Evolutionary conservation across 2,329 filamentous ascomycete species (phyloP).

Genomic region (Rutstroemia sp.): DNA sequence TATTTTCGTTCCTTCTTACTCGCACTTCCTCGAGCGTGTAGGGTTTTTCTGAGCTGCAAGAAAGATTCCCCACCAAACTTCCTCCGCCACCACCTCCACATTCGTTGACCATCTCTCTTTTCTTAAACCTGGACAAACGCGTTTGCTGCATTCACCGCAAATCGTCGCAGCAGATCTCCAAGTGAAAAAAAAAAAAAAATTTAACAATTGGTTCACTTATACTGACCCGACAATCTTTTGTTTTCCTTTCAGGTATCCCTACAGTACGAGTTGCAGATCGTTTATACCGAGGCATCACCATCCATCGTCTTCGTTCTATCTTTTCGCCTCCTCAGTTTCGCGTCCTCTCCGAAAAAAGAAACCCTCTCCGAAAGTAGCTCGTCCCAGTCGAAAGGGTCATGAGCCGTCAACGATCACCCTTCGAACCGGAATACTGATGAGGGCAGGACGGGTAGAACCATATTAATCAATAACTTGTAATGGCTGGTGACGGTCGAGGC

Average conservation of each 20-base stretch:
- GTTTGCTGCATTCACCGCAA: conserved; percentile 3
- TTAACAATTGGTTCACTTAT: background rate
- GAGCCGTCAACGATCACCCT: conserved; percentile 17
- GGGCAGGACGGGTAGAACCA: conserved; percentile 21
- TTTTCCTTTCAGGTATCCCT: conserved; percentile 1
- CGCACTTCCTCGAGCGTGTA: background rate
- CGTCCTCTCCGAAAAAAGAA: background rate
- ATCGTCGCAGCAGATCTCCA: background rate
- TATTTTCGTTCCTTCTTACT: background rate
- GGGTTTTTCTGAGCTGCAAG: background rate
- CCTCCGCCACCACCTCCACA: conserved; percentile 9
- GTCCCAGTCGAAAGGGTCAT: conserved; percentile 8
- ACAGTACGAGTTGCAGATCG: background rate
- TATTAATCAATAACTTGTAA: conserved; percentile 23
- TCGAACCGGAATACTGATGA: conserved; percentile 23
- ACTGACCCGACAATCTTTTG: conserved; percentile 5
- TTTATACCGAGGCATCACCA: conserved; percentile 5
- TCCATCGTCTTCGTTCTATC: background rate
- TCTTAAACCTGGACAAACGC: background rate
- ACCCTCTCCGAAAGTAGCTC: background rate
- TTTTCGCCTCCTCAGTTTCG: background rate
- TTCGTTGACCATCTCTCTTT: conserved; percentile 2
- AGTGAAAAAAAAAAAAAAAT: background rate
- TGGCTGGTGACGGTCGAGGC: conserved; percentile 23
- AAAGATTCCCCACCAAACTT: conserved; percentile 7